Base-by-base conservation (phyloP, 306 rosid species). In the Carpinus fangiana region DNA sequence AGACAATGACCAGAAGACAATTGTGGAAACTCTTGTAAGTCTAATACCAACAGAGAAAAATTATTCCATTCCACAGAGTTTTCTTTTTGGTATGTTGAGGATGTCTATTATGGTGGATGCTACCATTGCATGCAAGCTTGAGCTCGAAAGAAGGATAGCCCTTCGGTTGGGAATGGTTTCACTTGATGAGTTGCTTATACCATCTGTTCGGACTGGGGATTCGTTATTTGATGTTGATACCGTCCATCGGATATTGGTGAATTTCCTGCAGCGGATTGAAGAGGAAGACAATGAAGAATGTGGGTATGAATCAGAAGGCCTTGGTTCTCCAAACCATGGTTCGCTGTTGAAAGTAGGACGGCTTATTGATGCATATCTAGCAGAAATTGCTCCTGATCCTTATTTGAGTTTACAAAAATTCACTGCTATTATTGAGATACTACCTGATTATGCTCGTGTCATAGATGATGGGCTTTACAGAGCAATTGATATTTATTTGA, bases 381-480 rank as follows among this genome's bases (percentile, higher is more conserved):
- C 97, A 57, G 98, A 92, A 87, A 88, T 94, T 85, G 90, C 96
- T 59, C 93, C 90, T 48, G 97, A 94, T 84, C 93, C 98, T 6
- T 81, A 70, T 85, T 81, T 94, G 31, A 89, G 79, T 83, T 77
- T 87, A 45, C 86, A 73, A 36, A 94, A 92, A 62, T 92, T 94
- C 74, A 66, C 81, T 54, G 90, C 89, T 38, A 62, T 92, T 76
- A 86, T 88, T n/a, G 96, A 92, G 86, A 76, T 89, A 84, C 88
- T 94, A 31, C 98, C 97, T 13, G 94, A 92, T 68, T 89, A 94
- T 86, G 94, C 97, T 81, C 94, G 96, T n/a, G 91, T 92, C 53
- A 82, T 92, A 1, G 94, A 89, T 38, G 98, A 94, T 79, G 96
- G 98, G 47, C 86, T 92, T 65, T 94, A 94, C 52, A 87, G 97